phyloP scores from a whole-genome alignment of 1,139 yeast genomes.

The Pichia sp. region DNA sequence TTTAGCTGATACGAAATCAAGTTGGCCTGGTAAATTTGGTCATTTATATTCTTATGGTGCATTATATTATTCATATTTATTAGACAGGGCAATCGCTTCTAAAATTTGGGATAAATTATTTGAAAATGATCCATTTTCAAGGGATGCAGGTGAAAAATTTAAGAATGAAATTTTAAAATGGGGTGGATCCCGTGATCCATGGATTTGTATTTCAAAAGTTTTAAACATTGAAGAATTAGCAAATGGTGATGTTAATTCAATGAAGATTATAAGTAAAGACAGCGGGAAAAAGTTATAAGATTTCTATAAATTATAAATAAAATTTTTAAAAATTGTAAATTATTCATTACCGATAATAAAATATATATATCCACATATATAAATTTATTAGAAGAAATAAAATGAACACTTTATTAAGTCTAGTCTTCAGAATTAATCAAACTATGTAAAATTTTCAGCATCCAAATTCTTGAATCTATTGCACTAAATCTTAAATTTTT shows the following conservation, averaged over 20 bases:
- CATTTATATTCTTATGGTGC: constrained; percentile 94
- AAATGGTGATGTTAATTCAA: constrained; percentile 67
- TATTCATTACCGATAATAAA: no score
- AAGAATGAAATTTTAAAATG: constrained; percentile 67
- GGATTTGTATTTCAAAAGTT: constrained; percentile 80
- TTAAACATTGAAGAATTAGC: constrained; percentile 48
- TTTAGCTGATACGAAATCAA: constrained; percentile 58
- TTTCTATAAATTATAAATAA: background rate
- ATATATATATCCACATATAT: background rate
- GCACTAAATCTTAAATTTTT: constrained; percentile 34
- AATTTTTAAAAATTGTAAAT: background rate
- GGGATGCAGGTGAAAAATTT: constrained; percentile 70
- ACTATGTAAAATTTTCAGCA: constrained; percentile 33
- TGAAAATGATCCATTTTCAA: constrained; percentile 58
- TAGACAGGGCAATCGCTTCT: constrained; percentile 91
- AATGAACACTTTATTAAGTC: background rate
- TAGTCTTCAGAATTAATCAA: constrained; percentile 17
- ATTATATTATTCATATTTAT: constrained; percentile 82
- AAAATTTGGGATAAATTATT: constrained; percentile 77
- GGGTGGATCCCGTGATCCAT: constrained; percentile 94
- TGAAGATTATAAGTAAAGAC: constrained; percentile 52
- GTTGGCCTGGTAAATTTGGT: constrained; percentile 94
- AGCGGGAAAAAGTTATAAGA: background rate
- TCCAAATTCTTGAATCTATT: constrained; percentile 39
- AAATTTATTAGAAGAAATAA: background rate